These are phyloP conservation scores for Pleurozium schreberi DNA, from an alignment of 225 moss, liverwort and hornwort genomes.

Conservation along the genomic window DNA sequence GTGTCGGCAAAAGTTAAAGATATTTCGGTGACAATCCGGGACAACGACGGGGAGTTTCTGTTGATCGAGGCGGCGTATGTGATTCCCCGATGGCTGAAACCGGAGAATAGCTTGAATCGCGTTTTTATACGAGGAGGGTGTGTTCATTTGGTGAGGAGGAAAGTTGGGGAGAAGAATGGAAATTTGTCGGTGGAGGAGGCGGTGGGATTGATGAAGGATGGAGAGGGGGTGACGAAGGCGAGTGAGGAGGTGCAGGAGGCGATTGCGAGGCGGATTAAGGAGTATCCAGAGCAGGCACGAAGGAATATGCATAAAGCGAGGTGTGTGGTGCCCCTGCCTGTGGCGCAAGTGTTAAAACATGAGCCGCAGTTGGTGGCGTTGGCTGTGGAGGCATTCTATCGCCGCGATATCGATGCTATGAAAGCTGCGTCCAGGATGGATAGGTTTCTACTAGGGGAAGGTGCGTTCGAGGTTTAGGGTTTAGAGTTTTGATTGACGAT, in stretches of 20 bases:
- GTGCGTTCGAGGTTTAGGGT: neutral
- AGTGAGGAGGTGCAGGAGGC: conserved; percentile 51
- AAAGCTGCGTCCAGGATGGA: conserved; percentile 61
- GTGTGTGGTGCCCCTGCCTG: conserved; percentile 57
- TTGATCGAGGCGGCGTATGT: conserved; percentile 74
- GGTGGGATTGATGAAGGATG: conserved; percentile 21
- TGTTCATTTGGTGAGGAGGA: conserved; percentile 43
- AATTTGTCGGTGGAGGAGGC: conserved; percentile 24
- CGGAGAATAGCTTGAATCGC: conserved; percentile 75
- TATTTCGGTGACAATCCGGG: conserved; percentile 59
- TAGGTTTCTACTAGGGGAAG: conserved; percentile 41
- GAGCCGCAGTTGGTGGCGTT: conserved; percentile 89
- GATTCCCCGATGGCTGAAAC: conserved; percentile 75
- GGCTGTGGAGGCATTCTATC: conserved; percentile 82
- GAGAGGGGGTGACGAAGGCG: conserved; percentile 14
- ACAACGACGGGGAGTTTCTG: conserved; percentile 84
- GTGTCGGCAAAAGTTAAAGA: conserved; percentile 30
- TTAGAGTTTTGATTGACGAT: neutral
- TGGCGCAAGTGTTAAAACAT: conserved; percentile 62
- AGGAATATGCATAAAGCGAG: conserved; percentile 62
- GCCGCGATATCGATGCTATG: conserved; percentile 71
- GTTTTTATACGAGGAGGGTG: conserved; percentile 56
- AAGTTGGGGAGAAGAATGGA: conserved; percentile 8
- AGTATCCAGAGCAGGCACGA: conserved; percentile 49
- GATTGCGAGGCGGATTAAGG: conserved; percentile 40